Evolutionary conservation across 495 filamentous ascomycete species (phyloP).

Genomic region (Podospora sp.): DNA sequence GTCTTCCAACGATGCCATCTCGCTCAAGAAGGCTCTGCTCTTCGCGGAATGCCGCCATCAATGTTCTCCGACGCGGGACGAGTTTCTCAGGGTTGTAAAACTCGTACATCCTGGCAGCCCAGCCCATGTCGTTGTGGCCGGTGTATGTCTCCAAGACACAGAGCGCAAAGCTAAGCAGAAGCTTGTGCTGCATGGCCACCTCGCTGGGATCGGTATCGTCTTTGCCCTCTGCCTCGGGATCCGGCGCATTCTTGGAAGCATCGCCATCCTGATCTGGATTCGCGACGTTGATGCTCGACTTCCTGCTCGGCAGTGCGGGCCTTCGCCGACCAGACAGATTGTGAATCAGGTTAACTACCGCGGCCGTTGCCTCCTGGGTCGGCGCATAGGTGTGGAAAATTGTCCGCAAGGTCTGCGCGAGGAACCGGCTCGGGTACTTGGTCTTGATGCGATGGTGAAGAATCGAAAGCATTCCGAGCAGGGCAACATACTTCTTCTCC

Average conservation of each 20-base stretch:
- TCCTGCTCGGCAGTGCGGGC: constrained; percentile 73
- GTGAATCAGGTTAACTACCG: constrained; percentile 74
- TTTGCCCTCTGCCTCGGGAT: constrained; percentile 71
- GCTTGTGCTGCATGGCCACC: constrained; percentile 61
- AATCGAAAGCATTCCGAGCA: constrained; percentile 80
- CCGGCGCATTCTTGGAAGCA: constrained; percentile 63
- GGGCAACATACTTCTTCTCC: constrained; percentile 66
- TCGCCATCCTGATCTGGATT: constrained; percentile 51
- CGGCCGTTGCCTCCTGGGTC: constrained; percentile 65
- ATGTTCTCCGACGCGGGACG: constrained; percentile 59
- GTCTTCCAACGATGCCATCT: constrained; percentile 73
- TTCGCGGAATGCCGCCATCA: constrained; percentile 62
- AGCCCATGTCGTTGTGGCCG: constrained; percentile 65
- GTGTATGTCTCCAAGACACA: constrained; percentile 84
- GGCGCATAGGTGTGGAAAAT: constrained; percentile 69
- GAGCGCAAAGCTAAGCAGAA: constrained; percentile 84
- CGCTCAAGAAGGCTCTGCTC: constrained; percentile 64
- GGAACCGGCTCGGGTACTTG: constrained; percentile 87
- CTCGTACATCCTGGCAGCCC: constrained; percentile 76
- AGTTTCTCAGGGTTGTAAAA: constrained; percentile 64
- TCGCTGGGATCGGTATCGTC: constrained; percentile 58
- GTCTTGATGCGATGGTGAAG: constrained; percentile 87
- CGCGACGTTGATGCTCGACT: constrained; percentile 60
- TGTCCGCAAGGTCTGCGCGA: constrained; percentile 84
- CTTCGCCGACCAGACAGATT: constrained; percentile 71